Base-by-base conservation (phyloP, 257 asterid species). In the Craterostigma plantagineum region DNA sequence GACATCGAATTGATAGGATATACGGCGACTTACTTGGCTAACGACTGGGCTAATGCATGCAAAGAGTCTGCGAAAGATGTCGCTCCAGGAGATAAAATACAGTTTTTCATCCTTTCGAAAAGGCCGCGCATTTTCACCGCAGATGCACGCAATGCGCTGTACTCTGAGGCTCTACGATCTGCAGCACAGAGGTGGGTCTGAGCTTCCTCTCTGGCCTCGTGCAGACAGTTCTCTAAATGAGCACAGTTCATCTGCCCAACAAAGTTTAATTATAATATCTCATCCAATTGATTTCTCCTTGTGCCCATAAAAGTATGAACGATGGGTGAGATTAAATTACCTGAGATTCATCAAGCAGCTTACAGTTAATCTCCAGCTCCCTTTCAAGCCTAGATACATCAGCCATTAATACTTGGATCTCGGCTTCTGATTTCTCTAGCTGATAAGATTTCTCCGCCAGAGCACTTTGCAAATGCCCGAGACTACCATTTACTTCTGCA, bases 121-220 rank as follows among this genome's bases (percentile, higher is more conserved):
- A 78, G 79, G 55, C 85, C 68, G 17, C 71, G 91, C 60, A 69
- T 71, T 60, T 78, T 86, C 52, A 86, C 83, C 18, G 97, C 92
- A 62, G 97, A 86, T 61, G 74, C 63, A 59, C 97, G 95, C 59
- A 86, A 57, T 49, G 92, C 77, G 16, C 64, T 76, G 53, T 86
- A 81, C 68, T 81, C 75, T 9, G 92, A 73, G 64, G 95, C 93
- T 68, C 84, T 68, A 34, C 92, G 82, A 50, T 81, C 91, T 38
- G 97, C 95, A 12, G 94, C 85, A 57, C 94, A 81, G 11, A 75
- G 92, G 71, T 86, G 75, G 56, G 97, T 81, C 61, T 86, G 94
- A 34, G 97, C 93, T 72, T 86, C 94, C 59, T 86, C 75, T 62
- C 94, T 81, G 33, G 97, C 94, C 62, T 86, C 94, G 33, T 86